Evolutionary conservation across 2,329 filamentous ascomycete species (phyloP), one percentile per base, ranked within the genome.

Genomic region (Apiospora pterosperma): DNA sequence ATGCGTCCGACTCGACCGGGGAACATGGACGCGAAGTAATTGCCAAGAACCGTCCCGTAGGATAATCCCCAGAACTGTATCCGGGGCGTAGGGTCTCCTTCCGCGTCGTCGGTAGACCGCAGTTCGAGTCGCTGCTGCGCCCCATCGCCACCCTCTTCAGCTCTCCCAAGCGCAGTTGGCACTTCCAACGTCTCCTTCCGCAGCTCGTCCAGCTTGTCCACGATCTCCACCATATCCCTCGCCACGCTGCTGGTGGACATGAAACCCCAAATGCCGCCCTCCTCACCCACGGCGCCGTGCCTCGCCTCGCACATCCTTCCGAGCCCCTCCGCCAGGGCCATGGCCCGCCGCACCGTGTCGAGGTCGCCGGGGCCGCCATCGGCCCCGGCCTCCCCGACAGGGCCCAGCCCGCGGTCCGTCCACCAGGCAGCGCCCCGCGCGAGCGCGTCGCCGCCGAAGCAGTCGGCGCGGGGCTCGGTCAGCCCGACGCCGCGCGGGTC

Each of bases 201-300:
- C 34, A 76, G 67, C 67, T 79, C 77, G 16, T 78, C 76, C 23
- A 79, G 67, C 64, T 74, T 74, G 64, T 82, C 80, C n/a, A 80
- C 69, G 36, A 82, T 80, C 65, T 77, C 77, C 3, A 82, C 72
- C 77, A 82, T 81, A 60, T 82, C 80, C 19, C 80, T 67, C 1
- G 76, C 80, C 2, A 81, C 79, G 34, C 70, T 77, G 12, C 78
- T 69, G 0, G 79, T 81, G 16, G 74, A 72, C 44, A 78, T 70
- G 67, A 74, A 79, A 2, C 63, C 61, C 28, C 77, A 68, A 31
- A 80, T 75, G 3, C 74, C 69, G 25, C 48, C 48, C 1, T 66
- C 70, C 2, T 71, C 19, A 11, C 34, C 74, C 2, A 64, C 61
- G 1, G 72, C 69, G 1, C 62, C 59, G 3, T 72, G 70, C 0